phyloP scores from a whole-genome alignment of 2,329 filamentous ascomycete species.

The Colletotrichum sp. region DNA sequence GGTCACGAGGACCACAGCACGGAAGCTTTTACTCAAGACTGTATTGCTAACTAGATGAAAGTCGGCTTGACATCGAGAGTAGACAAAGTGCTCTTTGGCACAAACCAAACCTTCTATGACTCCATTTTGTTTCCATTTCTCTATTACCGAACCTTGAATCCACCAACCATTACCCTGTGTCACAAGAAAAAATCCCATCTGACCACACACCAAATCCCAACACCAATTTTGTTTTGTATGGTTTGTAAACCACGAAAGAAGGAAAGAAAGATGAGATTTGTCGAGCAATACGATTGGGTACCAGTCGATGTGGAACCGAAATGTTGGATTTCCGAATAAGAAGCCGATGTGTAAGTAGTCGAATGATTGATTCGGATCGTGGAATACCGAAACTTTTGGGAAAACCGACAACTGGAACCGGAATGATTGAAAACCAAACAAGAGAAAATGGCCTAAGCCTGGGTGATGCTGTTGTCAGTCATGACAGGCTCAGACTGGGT shows the following conservation, averaged over 20 bases:
- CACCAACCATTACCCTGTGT: not conserved
- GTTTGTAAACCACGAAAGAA: not conserved
- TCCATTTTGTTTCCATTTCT: not conserved
- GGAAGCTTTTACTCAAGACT: not conserved
- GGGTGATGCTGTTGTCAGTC: not conserved
- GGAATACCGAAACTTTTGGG: not conserved
- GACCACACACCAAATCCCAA: not conserved
- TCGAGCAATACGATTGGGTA: not conserved
- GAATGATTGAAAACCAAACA: not conserved
- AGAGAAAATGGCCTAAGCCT: not conserved
- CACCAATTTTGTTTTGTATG: not conserved
- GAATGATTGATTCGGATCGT: not conserved
- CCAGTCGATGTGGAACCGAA: not conserved
- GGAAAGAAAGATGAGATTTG: not conserved
- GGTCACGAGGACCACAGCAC: not conserved
- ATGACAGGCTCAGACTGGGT: conserved; percentile 18
- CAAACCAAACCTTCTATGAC: conserved; percentile 1
- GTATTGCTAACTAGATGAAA: conserved; percentile 2
- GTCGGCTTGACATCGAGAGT: not conserved
- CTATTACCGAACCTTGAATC: not conserved
- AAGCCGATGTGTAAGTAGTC: not conserved
- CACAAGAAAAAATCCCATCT: not conserved
- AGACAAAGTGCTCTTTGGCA: not conserved
- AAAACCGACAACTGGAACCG: not conserved
- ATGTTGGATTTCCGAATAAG: not conserved